Conservation (phyloP, 2,329 filamentous ascomycete species). For the Metarhizium guizhouense region DNA sequence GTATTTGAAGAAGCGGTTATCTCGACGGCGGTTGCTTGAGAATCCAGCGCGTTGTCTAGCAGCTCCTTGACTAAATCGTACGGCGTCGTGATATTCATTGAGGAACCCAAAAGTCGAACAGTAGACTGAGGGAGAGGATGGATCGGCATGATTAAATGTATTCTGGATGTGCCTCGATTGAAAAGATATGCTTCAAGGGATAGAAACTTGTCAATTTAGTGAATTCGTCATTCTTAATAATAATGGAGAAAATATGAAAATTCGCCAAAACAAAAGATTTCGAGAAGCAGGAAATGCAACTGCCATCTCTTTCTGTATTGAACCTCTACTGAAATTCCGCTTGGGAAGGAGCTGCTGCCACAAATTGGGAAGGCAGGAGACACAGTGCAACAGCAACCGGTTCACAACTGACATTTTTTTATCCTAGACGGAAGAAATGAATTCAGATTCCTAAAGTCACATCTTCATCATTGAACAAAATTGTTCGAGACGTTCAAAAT, state of each 20-base stretch:
- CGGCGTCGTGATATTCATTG: constrained; percentile 50
- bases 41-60: constrained; percentile 69
- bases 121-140: constrained; percentile 37
- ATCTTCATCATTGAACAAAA: neutral
- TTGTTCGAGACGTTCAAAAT: neutral
- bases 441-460: neutral
- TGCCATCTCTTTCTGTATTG: neutral
- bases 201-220: neutral
- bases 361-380: neutral
- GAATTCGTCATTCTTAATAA: neutral
- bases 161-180: neutral
- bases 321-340: neutral
- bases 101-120: constrained; percentile 49
- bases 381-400: neutral
- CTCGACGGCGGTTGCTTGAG: constrained; percentile 56
- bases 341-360: neutral
- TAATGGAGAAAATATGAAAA: neutral
- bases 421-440: neutral
- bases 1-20: constrained; percentile 57
- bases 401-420: neutral
- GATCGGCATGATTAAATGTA: constrained; percentile 35
- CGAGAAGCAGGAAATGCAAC: neutral
- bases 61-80: constrained; percentile 64
- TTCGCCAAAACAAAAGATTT: neutral
- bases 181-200: neutral